A percentile compares a stretch with the other conserved stretches of the same genome.
phyloP scores from a whole-genome alignment of 2,329 filamentous ascomycete species.

The Claviceps cyperi region DNA sequence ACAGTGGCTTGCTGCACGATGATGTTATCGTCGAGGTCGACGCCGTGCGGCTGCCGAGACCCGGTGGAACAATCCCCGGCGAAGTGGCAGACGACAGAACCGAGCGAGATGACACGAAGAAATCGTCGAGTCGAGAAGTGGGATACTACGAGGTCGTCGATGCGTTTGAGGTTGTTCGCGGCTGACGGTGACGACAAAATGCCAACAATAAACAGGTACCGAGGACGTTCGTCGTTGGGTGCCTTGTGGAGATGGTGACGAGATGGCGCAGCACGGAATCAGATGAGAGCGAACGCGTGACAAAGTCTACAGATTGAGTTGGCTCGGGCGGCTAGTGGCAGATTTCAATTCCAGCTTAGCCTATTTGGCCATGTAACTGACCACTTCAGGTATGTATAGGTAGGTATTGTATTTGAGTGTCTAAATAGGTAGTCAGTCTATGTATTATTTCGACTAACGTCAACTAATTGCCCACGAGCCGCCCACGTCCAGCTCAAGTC shows the following conservation, averaged over 20 bases:
- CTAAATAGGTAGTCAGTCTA: too few relatives aligned
- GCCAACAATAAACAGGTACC: not conserved
- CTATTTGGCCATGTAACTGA: not conserved
- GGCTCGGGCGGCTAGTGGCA: not conserved
- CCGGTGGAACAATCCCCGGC: not conserved
- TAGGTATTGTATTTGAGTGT: too few relatives aligned
- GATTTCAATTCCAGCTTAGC: not conserved
- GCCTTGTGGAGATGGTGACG: not conserved
- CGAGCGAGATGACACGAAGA: not conserved
- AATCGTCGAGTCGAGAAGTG: not conserved
- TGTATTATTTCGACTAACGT: too few relatives aligned
- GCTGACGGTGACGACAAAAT: not conserved
- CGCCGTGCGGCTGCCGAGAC: not conserved
- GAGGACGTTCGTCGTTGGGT: not conserved
- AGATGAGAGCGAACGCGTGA: not conserved
- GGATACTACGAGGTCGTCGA: not conserved
- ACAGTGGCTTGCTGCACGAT: not conserved
- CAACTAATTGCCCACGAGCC: too few relatives aligned
- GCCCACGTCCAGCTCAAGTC: too few relatives aligned
- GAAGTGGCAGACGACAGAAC: not conserved
- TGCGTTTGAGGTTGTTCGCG: not conserved
- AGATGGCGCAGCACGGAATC: too few relatives aligned
- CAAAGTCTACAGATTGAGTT: not conserved
- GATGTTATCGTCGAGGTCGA: not conserved
- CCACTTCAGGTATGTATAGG: not conserved